Evolutionary conservation across 225 moss, liverwort and hornwort species (phyloP).

Genomic region (Bryum argenteum): DNA sequence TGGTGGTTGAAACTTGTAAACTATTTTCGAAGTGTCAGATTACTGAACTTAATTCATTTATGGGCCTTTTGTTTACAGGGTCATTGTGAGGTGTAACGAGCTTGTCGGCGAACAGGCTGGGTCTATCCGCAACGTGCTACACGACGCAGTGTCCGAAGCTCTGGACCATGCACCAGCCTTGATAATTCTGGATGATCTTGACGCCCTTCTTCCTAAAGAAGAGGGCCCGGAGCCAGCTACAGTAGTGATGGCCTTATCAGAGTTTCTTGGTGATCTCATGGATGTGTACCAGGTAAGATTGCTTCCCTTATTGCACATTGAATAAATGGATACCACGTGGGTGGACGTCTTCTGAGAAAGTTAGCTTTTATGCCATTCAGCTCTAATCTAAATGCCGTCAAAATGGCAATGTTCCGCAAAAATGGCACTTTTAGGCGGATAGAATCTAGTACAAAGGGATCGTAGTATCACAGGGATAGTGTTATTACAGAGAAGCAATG

Average conservation of each 20-base stretch:
- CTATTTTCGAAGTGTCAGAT: slow-evolving; percentile 5
- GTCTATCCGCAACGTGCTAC: slow-evolving; percentile 63
- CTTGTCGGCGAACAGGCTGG: slow-evolving; percentile 87
- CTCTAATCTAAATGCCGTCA: too few species aligned
- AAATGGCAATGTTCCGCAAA: too few species aligned
- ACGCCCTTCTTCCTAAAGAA: slow-evolving; percentile 75
- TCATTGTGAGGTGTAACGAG: slow-evolving; percentile 81
- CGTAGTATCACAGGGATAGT: too few species aligned
- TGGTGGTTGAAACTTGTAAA: slow-evolving; percentile 7
- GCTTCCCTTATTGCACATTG: slow-evolving; percentile 2
- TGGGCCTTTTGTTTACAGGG: slow-evolving; percentile 44
- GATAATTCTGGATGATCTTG: slow-evolving; percentile 93
- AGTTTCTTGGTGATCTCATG: slow-evolving; percentile 87
- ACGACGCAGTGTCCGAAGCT: slow-evolving; percentile 74
- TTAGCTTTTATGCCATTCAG: slow-evolving; percentile 2
- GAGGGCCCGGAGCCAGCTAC: slow-evolving; percentile 81
- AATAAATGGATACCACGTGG: slow-evolving; percentile 12
- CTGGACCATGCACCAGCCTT: slow-evolving; percentile 81
- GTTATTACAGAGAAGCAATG: too few species aligned
- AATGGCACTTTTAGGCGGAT: too few species aligned
- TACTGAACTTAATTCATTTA: slow-evolving; percentile 1
- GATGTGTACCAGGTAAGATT: slow-evolving; percentile 76
- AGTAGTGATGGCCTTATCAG: slow-evolving; percentile 69
- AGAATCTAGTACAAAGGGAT: too few species aligned
- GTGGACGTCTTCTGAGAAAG: slow-evolving; percentile 10